Percentiles rank a stretch among this genome's conserved stretches.
phyloP scores from a whole-genome alignment of 768 basidiomycete species.

The Naganishia friedmannii region DNA sequence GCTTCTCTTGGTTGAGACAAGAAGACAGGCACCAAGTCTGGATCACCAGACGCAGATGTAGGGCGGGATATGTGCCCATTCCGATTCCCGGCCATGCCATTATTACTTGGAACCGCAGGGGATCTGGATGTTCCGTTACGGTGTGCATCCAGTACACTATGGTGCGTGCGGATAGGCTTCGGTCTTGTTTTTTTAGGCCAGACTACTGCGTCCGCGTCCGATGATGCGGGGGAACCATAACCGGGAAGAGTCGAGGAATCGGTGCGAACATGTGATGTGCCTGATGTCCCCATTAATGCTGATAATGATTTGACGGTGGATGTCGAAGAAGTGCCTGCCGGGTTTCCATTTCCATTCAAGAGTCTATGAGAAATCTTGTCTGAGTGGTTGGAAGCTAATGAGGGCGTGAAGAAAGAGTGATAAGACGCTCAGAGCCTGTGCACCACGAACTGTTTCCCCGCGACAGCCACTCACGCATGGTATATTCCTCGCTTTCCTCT shows the following conservation, averaged over 20 bases:
- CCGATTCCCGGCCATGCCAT: background rate
- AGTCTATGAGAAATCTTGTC: background rate
- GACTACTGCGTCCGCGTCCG: background rate
- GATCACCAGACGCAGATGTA: background rate
- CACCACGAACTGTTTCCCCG: background rate
- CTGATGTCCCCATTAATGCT: background rate
- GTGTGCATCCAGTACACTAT: background rate
- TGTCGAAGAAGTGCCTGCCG: background rate
- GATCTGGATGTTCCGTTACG: background rate
- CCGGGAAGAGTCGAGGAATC: background rate
- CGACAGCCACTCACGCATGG: too few relatives aligned
- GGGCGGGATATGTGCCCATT: background rate
- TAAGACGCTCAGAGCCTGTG: background rate
- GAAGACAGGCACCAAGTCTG: background rate
- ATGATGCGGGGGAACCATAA: background rate
- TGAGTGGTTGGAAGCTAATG: background rate
- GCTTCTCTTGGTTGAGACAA: background rate
- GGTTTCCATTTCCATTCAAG: background rate
- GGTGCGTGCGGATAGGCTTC: background rate
- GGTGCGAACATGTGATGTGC: background rate
- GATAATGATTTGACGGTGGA: background rate
- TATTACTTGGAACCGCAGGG: background rate
- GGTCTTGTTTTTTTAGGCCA: background rate
- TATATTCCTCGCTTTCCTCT: background rate
- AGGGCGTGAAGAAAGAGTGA: background rate